phyloP scores from a whole-genome alignment of 2,329 filamentous ascomycete species.

The Purpureocillium lavendulum region DNA sequence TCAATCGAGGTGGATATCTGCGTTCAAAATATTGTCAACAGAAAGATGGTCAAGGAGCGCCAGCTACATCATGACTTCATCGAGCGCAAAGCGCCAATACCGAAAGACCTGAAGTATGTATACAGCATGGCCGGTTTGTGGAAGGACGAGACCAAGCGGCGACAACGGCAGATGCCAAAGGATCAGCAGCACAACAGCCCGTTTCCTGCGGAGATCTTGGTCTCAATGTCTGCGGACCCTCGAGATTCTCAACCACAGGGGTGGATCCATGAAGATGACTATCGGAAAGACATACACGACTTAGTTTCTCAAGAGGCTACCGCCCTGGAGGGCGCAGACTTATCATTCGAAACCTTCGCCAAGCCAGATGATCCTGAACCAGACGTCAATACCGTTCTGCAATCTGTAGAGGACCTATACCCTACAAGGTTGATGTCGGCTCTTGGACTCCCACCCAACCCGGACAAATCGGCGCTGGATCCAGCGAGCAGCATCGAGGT shows the following conservation, averaged over 20 bases:
- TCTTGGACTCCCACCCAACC: constrained; percentile 33
- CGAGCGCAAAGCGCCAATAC: constrained; percentile 58
- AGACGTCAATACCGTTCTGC: constrained; percentile 64
- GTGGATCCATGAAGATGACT: constrained; percentile 92
- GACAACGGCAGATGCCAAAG: constrained; percentile 63
- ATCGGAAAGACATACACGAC: constrained; percentile 52
- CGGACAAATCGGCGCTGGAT: constrained; percentile 24
- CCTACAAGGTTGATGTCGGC: constrained; percentile 52
- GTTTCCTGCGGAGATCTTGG: constrained; percentile 71
- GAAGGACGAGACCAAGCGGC: constrained; percentile 77
- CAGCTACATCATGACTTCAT: constrained; percentile 79
- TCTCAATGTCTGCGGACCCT: constrained; percentile 82
- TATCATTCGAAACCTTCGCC: constrained; percentile 61
- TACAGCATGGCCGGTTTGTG: constrained; percentile 91
- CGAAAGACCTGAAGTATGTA: constrained; percentile 70
- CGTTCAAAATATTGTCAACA: constrained; percentile 81
- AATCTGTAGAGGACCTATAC: constrained; percentile 84
- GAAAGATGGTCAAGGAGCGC: constrained; percentile 66
- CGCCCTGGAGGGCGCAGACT: constrained; percentile 25
- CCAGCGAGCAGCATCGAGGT: constrained; percentile 46
- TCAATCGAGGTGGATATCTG: constrained; percentile 84
- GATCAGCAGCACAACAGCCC: constrained; percentile 59
- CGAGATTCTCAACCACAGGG: constrained; percentile 63
- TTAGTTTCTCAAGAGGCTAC: constrained; percentile 57
- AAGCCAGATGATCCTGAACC: constrained; percentile 42